These are phyloP conservation scores for Coccinonectria pachysandricola DNA, from an alignment of 2,329 filamentous ascomycete genomes.

Conservation along the genomic window DNA sequence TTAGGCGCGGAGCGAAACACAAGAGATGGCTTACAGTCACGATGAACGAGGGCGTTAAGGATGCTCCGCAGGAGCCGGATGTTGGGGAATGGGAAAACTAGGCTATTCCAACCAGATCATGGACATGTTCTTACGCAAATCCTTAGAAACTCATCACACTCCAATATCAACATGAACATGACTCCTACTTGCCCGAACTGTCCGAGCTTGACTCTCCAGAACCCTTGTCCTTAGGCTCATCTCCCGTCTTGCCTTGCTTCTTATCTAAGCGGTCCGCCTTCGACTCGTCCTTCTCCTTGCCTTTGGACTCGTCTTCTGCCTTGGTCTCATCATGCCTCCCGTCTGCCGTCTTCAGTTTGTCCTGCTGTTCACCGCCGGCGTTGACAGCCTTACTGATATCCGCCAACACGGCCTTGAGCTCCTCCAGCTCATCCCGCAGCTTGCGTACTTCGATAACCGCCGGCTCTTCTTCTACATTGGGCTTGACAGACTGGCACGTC, in stretches of 20 bases:
- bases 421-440: constrained; percentile 46
- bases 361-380: constrained; percentile 1
- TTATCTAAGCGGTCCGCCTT: constrained; percentile 3
- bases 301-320: constrained; percentile 1
- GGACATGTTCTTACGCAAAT: no score
- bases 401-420: constrained; percentile 41
- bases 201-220: no score
- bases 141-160: no score
- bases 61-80: no score
- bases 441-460: constrained; percentile 59
- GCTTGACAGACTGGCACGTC: constrained; percentile 62
- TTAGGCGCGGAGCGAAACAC: no score
- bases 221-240: no score
- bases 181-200: no score
- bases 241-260: constrained; percentile 18
- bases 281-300: not conserved
- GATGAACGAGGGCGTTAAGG: no score
- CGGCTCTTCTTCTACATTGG: constrained; percentile 72
- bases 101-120: no score
- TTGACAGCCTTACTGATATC: constrained; percentile 21
- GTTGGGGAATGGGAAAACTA: no score
- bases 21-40: no score
- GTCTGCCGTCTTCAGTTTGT: constrained; percentile 2
- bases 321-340: constrained; percentile 1
- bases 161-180: no score